Evolutionary conservation across 2,329 filamentous ascomycete species (phyloP).

Genomic region (Cadophora sp.): DNA sequence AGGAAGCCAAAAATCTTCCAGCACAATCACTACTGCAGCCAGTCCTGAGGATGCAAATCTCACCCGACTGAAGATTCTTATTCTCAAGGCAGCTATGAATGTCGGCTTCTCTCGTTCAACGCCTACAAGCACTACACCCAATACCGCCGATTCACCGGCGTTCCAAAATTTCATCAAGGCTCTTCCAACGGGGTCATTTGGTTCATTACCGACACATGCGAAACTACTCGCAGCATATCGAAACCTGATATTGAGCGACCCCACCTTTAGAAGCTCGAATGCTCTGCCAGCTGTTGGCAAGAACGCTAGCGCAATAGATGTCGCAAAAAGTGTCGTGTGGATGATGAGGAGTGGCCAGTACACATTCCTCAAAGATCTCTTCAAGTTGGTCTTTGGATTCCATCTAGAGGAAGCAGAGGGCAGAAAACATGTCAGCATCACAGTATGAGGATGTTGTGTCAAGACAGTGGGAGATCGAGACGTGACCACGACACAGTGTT

Average conservation of each 20-base stretch:
- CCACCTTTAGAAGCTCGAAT: constrained; percentile 63
- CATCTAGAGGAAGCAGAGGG: constrained; percentile 77
- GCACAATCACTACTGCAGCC: constrained; percentile 73
- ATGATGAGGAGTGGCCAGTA: constrained; percentile 78
- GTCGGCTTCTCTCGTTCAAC: constrained; percentile 74
- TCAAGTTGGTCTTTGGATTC: constrained; percentile 84
- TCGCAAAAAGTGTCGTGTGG: constrained; percentile 79
- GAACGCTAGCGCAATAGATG: constrained; percentile 72
- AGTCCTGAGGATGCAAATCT: constrained; percentile 76
- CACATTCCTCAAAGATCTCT: constrained; percentile 81
- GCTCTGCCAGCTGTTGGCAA: constrained; percentile 63
- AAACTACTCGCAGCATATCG: constrained; percentile 81
- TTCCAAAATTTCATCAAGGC: constrained; percentile 79
- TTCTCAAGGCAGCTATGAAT: constrained; percentile 86
- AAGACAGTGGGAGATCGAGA: neutral
- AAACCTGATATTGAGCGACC: constrained; percentile 77
- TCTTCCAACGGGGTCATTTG: constrained; percentile 80
- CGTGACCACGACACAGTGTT: neutral
- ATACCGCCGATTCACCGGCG: constrained; percentile 54
- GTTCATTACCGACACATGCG: constrained; percentile 71
- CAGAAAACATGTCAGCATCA: constrained; percentile 69
- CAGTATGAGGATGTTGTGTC: constrained; percentile 49
- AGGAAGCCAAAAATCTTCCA: constrained; percentile 67
- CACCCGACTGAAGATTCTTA: constrained; percentile 76
- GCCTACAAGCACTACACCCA: constrained; percentile 36